These are phyloP conservation scores for Ganoderma resinaceum DNA, from an alignment of 1,284 basidiomycete species.

Conservation along the genomic window DNA sequence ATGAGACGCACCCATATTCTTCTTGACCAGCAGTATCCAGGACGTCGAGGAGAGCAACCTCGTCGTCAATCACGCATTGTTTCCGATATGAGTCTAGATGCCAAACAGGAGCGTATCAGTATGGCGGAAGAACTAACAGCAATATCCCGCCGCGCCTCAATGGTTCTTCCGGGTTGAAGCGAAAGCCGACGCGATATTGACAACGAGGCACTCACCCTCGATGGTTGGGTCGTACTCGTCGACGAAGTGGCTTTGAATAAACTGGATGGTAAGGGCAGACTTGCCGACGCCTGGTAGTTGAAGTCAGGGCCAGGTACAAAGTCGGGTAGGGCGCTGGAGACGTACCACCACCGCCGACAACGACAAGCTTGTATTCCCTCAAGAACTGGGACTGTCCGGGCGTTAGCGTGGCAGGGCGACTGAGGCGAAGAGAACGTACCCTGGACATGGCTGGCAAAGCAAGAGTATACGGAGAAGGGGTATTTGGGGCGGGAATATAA, in stretches of 20 bases:
- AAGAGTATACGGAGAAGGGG: conserved; percentile 20
- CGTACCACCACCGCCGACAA: conserved; percentile 96
- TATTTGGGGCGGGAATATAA: conserved; percentile 26
- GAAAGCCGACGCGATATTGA: background rate
- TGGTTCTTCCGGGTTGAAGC: background rate
- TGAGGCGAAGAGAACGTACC: conserved; percentile 30
- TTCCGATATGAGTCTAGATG: conserved; percentile 90
- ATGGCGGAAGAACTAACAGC: background rate
- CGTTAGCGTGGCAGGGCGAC: conserved; percentile 7
- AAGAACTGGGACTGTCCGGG: conserved; percentile 81
- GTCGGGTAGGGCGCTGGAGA: conserved; percentile 26
- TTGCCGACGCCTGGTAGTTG: conserved; percentile 87
- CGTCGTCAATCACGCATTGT: conserved; percentile 97
- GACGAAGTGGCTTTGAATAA: conserved; percentile 97
- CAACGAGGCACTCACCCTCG: conserved; percentile 64
- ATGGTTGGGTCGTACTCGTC: conserved; percentile 99
- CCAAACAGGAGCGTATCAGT: background rate
- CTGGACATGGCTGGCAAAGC: conserved; percentile 39
- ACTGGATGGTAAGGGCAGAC: conserved; percentile 96
- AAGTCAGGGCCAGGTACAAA: conserved; percentile 9
- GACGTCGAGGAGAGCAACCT: conserved; percentile 96
- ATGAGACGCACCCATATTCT: conserved; percentile 89
- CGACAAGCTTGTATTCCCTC: conserved; percentile 96
- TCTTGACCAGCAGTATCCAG: conserved; percentile 99
- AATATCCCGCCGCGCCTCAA: background rate